Evolutionary conservation across 2,329 filamentous ascomycete genomes (phyloP).

Genomic region (Sporothrix inflata): DNA sequence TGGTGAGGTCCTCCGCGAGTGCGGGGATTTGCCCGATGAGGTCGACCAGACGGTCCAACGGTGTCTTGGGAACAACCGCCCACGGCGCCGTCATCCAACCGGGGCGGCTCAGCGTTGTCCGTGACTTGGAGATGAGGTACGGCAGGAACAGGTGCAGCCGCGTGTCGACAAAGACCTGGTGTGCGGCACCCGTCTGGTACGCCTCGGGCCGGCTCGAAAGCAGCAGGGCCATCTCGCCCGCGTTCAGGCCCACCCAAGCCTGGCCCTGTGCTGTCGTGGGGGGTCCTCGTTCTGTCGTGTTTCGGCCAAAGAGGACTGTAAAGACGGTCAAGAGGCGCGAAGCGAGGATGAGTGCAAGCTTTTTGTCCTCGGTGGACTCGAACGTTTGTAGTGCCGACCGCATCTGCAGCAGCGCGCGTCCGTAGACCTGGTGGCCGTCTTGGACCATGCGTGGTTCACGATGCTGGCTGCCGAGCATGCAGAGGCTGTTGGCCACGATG

Average conservation of each 20-base stretch:
- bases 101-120: neutral
- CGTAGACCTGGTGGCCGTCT: neutral
- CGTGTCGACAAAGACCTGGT: slow-evolving; percentile 18
- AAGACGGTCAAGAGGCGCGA: slow-evolving; percentile 19
- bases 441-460: neutral
- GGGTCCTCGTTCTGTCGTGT: neutral
- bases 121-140: slow-evolving; percentile 1
- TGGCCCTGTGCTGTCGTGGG: neutral
- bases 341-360: neutral
- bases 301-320: slow-evolving; percentile 1
- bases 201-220: slow-evolving; percentile 6
- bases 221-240: slow-evolving; percentile 8
- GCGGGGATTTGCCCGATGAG: neutral
- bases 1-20: neutral
- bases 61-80: slow-evolving; percentile 11
- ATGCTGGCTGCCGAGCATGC: slow-evolving; percentile 22
- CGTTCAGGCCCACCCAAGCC: slow-evolving; percentile 6
- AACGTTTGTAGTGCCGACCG: neutral
- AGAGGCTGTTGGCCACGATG: slow-evolving; percentile 17
- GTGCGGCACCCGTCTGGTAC: neutral
- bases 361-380: neutral
- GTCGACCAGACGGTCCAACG: slow-evolving; percentile 17
- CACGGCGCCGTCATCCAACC: slow-evolving; percentile 14
- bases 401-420: neutral
- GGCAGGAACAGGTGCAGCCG: slow-evolving; percentile 1